Conservation (phyloP, 2,329 filamentous ascomycete genomes). For the Lecanicillium sp. region DNA sequence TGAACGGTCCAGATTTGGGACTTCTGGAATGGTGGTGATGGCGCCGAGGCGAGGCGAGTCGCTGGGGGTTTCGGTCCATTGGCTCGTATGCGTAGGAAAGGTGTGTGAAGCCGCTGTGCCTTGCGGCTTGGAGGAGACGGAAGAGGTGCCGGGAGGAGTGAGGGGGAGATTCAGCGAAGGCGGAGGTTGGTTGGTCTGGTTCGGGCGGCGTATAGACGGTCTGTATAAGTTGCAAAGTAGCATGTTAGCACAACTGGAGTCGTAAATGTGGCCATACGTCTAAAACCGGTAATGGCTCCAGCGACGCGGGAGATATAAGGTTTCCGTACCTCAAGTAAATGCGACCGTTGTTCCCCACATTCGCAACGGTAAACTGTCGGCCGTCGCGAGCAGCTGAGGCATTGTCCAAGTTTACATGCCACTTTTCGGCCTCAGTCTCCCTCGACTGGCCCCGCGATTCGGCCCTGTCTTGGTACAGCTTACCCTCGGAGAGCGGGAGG, state of each 20-base stretch:
- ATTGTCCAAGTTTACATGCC: constrained; percentile 51
- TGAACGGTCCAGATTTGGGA: constrained; percentile 14
- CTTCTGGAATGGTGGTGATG: constrained; percentile 23
- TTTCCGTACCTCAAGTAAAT: constrained; percentile 67
- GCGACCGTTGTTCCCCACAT: constrained; percentile 74
- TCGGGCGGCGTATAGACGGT: constrained; percentile 51
- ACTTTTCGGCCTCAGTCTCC: constrained; percentile 45
- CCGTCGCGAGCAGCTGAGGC: constrained; percentile 54
- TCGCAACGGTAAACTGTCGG: constrained; percentile 69
- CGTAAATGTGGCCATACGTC: neutral
- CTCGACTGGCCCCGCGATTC: constrained; percentile 33
- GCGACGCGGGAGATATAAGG: too few species aligned
- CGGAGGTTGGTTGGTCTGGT: constrained; percentile 50
- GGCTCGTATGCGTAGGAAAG: neutral
- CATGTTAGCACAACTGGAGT: constrained; percentile 2
- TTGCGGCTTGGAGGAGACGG: constrained; percentile 30
- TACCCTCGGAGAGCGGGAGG: constrained; percentile 38
- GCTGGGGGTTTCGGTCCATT: constrained; percentile 35
- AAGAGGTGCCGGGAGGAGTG: constrained; percentile 51
- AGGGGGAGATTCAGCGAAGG: constrained; percentile 52
- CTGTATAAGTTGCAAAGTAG: constrained; percentile 26
- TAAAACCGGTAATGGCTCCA: too few species aligned
- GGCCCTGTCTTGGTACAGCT: constrained; percentile 30
- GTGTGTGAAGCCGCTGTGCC: constrained; percentile 19
- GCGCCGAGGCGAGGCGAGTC: constrained; percentile 27